A percentile compares a stretch with the other conserved stretches of the same genome.
These are phyloP conservation scores for Flaveria robusta DNA, from an alignment of 129 eudicot species.

Conservation along the genomic window DNA sequence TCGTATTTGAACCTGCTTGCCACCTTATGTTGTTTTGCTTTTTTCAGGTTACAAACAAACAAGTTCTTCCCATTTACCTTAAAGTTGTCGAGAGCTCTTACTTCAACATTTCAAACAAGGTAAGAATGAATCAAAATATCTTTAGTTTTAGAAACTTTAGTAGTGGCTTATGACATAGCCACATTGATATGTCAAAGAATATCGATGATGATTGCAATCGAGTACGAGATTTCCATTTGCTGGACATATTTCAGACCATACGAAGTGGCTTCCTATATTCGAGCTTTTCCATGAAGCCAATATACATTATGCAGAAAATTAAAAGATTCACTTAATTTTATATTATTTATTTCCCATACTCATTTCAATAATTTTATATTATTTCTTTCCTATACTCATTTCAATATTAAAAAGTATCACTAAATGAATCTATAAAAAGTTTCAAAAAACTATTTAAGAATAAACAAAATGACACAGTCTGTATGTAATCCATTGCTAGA, in stretches of 20 bases:
- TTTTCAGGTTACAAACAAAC: slow-evolving; percentile 87
- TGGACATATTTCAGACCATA: slow-evolving; percentile 40
- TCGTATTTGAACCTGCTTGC: background rate
- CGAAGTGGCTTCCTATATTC: slow-evolving; percentile 35
- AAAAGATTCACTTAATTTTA: too few species aligned
- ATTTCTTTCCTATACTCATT: slow-evolving; percentile 24
- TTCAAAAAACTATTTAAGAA: too few species aligned
- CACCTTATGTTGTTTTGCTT: slow-evolving; percentile 30
- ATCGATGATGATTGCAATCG: slow-evolving; percentile 47
- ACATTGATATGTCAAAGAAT: slow-evolving; percentile 27
- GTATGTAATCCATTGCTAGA: too few species aligned
- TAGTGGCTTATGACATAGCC: slow-evolving; percentile 34
- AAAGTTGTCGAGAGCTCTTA: slow-evolving; percentile 95
- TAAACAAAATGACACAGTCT: too few species aligned
- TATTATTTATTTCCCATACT: slow-evolving; percentile 5
- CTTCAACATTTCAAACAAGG: slow-evolving; percentile 97
- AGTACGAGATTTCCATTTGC: slow-evolving; percentile 32
- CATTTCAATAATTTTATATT: slow-evolving; percentile 19
- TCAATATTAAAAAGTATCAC: background rate
- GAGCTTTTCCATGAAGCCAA: slow-evolving; percentile 23
- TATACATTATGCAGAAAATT: too few species aligned
- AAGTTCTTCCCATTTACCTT: slow-evolving; percentile 85
- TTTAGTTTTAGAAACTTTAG: slow-evolving; percentile 14
- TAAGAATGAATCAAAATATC: slow-evolving; percentile 21
- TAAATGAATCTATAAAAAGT: too few species aligned